A percentile compares a stretch with the other conserved stretches of the same genome.
These are phyloP conservation scores for Solanum gandarillasii DNA, from an alignment of 257 asterid genomes.

Conservation along the genomic window DNA sequence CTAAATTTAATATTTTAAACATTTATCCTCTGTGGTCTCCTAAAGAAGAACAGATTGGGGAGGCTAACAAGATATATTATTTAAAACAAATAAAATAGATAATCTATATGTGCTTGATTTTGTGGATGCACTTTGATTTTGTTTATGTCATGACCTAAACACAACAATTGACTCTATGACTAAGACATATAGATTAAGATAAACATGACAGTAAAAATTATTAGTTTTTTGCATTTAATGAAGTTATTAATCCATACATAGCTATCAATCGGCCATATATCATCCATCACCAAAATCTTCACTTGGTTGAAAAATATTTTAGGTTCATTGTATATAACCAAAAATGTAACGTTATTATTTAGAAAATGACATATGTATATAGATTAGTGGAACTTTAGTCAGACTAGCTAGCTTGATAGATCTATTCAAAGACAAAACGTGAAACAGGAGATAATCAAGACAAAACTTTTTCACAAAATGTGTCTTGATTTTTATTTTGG, in stretches of 20 bases:
- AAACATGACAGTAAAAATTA: neutral
- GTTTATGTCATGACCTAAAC: constrained; percentile 3
- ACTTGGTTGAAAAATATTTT: neutral
- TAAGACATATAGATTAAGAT: neutral
- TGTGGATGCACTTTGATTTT: neutral
- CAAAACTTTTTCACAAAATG: neutral
- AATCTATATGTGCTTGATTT: neutral
- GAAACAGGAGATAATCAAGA: neutral
- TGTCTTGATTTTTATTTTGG: neutral
- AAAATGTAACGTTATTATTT: neutral
- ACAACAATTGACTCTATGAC: constrained; percentile 1
- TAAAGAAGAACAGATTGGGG: neutral
- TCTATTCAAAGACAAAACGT: neutral
- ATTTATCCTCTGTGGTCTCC: neutral
- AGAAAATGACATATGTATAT: neutral
- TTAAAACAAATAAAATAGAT: neutral
- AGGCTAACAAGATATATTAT: neutral
- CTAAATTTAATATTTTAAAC: neutral
- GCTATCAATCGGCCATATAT: constrained; percentile 4
- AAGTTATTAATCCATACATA: neutral
- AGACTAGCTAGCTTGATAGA: neutral
- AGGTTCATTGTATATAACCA: neutral
- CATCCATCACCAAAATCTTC: neutral
- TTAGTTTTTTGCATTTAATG: neutral
- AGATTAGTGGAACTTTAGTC: neutral